Evolutionary conservation across 1,284 basidiomycete species (phyloP).

Genomic region (Pholiota adiposa): DNA sequence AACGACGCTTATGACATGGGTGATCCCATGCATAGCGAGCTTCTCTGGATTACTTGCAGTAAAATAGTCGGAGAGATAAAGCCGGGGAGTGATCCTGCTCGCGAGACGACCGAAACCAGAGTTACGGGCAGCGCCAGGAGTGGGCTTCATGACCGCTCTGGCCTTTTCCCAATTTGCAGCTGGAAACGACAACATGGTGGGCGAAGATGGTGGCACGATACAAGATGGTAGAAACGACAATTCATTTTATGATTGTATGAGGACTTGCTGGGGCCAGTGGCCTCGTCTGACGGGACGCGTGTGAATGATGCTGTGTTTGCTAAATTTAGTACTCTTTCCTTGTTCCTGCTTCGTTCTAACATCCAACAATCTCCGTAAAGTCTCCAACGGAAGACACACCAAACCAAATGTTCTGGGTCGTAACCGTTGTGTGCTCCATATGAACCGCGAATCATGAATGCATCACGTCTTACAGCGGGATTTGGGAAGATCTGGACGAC

Average conservation of each 20-base stretch:
- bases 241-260: not conserved
- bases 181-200: slow-evolving; percentile 40
- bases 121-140: slow-evolving; percentile 11
- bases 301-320: not conserved
- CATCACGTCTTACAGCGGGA: not conserved
- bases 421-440: not conserved
- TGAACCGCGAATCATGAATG: not conserved
- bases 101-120: slow-evolving; percentile 38
- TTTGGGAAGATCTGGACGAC: not conserved
- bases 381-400: not conserved
- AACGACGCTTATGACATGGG: slow-evolving; percentile 69
- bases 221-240: not conserved
- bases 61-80: slow-evolving; percentile 68
- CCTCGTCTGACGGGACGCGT: not conserved
- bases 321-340: not conserved
- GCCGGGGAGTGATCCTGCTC: slow-evolving; percentile 57
- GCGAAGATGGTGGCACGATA: not conserved
- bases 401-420: not conserved
- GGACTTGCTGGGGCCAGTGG: not conserved
- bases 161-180: slow-evolving; percentile 37
- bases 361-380: not conserved
- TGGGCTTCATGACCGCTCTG: slow-evolving; percentile 11
- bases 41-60: slow-evolving; percentile 53
- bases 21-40: slow-evolving; percentile 60
- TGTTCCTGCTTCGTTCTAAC: not conserved